phyloP scores from a whole-genome alignment of 192 early-diverging fungal genomes.

The Glomus cerebriforme region DNA sequence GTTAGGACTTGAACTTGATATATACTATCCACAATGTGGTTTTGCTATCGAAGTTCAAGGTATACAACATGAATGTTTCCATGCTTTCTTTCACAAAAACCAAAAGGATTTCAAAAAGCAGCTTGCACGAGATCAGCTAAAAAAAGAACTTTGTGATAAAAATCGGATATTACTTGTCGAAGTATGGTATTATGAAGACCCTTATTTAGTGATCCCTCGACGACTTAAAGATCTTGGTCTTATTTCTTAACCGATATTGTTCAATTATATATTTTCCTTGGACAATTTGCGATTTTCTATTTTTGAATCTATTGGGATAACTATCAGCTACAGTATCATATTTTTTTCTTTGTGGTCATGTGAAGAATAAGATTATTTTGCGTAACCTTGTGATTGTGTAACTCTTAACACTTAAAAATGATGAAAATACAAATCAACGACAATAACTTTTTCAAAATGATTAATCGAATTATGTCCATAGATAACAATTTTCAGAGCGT shows the following conservation, averaged over 20 bases:
- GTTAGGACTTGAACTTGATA: too few relatives aligned
- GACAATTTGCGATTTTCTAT: not conserved
- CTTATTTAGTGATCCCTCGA: conserved; percentile 1
- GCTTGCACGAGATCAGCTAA: too few relatives aligned
- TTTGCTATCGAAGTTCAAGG: too few relatives aligned
- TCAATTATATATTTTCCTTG: conserved; percentile 23
- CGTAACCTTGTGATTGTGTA: not conserved
- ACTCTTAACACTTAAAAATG: not conserved
- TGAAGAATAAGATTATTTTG: not conserved
- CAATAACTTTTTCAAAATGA: conserved; percentile 6
- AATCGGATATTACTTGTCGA: too few relatives aligned
- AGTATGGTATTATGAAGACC: too few relatives aligned
- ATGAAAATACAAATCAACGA: not conserved
- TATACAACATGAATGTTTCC: too few relatives aligned
- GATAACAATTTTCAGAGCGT: conserved; percentile 14
- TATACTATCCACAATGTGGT: too few relatives aligned
- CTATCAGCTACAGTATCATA: too few relatives aligned
- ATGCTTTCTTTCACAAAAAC: too few relatives aligned
- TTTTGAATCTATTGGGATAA: too few relatives aligned
- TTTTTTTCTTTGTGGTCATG: not conserved
- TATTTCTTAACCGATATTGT: conserved; percentile 2
- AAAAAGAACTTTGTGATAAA: too few relatives aligned
- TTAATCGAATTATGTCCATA: conserved; percentile 17
- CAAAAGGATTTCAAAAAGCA: too few relatives aligned
- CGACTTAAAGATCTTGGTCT: conserved; percentile 9